A percentile compares a stretch with the other conserved stretches of the same genome.
phyloP scores from a whole-genome alignment of 2,329 filamentous ascomycete genomes.

The Penicillium freii region DNA sequence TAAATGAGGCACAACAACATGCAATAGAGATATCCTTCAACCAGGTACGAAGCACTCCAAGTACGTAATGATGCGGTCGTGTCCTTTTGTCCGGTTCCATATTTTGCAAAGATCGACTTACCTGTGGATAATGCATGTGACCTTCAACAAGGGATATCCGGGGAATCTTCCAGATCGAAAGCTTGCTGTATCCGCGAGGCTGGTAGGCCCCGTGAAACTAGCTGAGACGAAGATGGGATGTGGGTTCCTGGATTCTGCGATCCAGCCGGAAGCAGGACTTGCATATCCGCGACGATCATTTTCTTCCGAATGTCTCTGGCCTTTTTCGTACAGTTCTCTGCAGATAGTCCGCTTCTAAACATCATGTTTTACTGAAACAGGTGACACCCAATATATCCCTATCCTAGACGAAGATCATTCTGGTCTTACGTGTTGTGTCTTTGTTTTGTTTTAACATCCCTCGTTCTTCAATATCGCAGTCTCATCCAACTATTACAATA shows the following conservation, averaged over 20 bases:
- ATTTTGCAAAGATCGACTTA: slow-evolving; percentile 3
- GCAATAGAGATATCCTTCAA: neutral
- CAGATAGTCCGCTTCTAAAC: slow-evolving; percentile 5
- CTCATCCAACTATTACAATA: neutral
- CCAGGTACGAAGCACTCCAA: neutral
- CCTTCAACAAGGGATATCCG: slow-evolving; percentile 11
- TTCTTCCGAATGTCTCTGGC: slow-evolving; percentile 3
- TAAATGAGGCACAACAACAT: neutral
- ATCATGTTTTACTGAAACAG: neutral
- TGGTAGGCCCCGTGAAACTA: slow-evolving; percentile 4
- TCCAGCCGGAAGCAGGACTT: slow-evolving; percentile 21
- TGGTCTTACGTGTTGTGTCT: neutral
- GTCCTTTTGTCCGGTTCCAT: neutral
- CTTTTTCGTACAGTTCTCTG: neutral
- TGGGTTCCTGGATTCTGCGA: slow-evolving; percentile 12
- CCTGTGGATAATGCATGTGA: slow-evolving; percentile 4
- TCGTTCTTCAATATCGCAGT: neutral
- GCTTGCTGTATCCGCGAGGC: slow-evolving; percentile 6
- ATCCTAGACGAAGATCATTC: slow-evolving; percentile 1
- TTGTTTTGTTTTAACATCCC: neutral
- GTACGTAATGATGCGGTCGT: neutral
- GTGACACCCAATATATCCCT: slow-evolving; percentile 6
- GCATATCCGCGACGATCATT: slow-evolving; percentile 24
- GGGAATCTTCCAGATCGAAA: slow-evolving; percentile 15
- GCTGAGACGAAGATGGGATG: slow-evolving; percentile 12